Evolutionary conservation across 2,329 filamentous ascomycete species (phyloP), one percentile per base, ranked within the genome.

Genomic region (Sporothrix luriei): DNA sequence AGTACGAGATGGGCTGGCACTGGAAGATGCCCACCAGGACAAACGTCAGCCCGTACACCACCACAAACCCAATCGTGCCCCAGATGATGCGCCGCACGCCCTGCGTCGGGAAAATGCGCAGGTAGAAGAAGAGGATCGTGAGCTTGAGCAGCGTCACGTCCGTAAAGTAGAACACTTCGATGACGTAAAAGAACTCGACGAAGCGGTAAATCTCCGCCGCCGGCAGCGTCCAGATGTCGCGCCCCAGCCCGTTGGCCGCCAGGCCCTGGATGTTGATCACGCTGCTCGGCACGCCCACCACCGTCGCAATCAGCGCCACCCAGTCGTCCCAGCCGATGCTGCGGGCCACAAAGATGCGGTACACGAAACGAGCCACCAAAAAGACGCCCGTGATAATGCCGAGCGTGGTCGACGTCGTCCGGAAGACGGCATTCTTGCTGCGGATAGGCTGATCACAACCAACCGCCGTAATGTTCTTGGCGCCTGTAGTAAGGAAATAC

Each of bases 81-180:
- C 79, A 81, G 6, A 85, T 77, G 14, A 83, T 61, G 6, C 76
- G 77, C 16, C 79, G 79, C 11, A 85, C 79, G 3, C 62, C 69
- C 0, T 67, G 71, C 0, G 76, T 74, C 0, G 83, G 83, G 71
- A 88, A 88, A 69, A 88, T 83, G 67, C 84, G 81, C 5, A 85
- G 77, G 73, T 86, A 87, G 75, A 88, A 86, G 73, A 84, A 79
- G 0, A 88, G 76, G 29, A 88, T 78, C 0, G 84, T 81, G 4
- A 85, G 75, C 72, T 87, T 86, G 19, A 84, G 78, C 33, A 84
- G 76, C 1, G 81, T 77, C 14, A 85, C 75, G 19, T 82, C 76
- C 3, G 76, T 67, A 73, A 86, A 84, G 75, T 87, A 85, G 26
- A 84, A 59, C 65, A 77, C 70, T 48, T 75, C 73, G 73, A 79